Base-by-base conservation (phyloP, 2,329 filamentous ascomycete species). In the Diaporthe australafricana region DNA sequence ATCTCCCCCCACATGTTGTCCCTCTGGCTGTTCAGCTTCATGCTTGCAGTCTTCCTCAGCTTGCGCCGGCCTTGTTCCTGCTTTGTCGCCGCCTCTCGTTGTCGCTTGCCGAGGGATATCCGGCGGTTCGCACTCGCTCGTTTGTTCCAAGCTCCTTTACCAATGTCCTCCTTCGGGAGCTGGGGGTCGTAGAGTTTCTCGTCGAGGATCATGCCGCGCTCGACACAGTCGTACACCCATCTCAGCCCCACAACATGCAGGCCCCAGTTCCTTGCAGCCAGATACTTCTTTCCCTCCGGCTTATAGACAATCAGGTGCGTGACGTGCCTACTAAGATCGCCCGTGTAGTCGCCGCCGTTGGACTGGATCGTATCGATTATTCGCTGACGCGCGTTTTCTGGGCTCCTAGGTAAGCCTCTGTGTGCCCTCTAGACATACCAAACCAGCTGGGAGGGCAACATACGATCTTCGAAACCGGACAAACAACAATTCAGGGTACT, bases 1-100 rank as follows among this genome's bases (percentile, higher is more conserved):
- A 99, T 97, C 77, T 97, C 94, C 6, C 92, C 92, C 96, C 96
- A 98, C n/a, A 98, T 87, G 35, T 90, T 91, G 77, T 95, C 91
- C 75, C 91, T 92, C 77, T 98, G 95, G 63, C 88, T 93, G 71
- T 88, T 91, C 40, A 98, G 84, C 80, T 94, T 96, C 78, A 92
- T 91, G 81, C 95, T 98, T 27, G 95, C 93, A 7, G 94, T 95
- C 77, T 95, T 93, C 75, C 96, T 91, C 75, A 99, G 83, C 83
- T 98, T 98, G 75, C 95, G 89, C 74, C 90, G 90, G 5, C 92
- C 91, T 11, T 88, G 87, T 50, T 91, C 88, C 3, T 80, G 77
- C 16, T 72, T 69, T n/a, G 81, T 80, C 3, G 81, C 77, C 14
- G 83, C 84, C 1, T 89, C 88, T 72, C 91, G 86, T 38, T 83